Conservation (phyloP, 2,329 filamentous ascomycete genomes). For the Macrophomina tecta region DNA sequence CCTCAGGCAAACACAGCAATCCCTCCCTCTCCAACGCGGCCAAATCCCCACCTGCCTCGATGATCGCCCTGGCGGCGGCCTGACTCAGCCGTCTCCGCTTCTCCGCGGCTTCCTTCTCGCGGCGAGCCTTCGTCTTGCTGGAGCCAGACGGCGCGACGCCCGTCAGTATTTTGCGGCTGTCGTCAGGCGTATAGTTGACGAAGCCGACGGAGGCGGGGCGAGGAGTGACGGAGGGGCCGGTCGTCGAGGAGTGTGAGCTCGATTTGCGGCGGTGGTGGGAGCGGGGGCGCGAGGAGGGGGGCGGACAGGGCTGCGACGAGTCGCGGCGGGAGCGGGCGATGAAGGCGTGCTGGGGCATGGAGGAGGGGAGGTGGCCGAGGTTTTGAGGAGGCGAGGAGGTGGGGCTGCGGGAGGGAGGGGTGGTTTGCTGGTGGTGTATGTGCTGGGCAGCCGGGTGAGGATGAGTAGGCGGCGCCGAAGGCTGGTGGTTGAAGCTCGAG, state of each 20-base stretch:
- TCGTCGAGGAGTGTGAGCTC: constrained; percentile 23
- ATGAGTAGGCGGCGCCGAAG: background rate
- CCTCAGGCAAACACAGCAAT: constrained; percentile 35
- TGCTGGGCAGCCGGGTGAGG: constrained; percentile 13
- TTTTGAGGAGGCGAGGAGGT: constrained; percentile 9
- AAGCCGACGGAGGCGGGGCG: constrained; percentile 66
- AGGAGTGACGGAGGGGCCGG: constrained; percentile 35
- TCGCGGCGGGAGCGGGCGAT: constrained; percentile 11
- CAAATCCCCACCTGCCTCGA: constrained; percentile 72
- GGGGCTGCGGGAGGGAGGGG: constrained; percentile 25
- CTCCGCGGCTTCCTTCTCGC: constrained; percentile 87
- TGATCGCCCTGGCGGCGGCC: constrained; percentile 71
- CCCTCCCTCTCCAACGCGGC: constrained; percentile 51
- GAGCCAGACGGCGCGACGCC: constrained; percentile 92
- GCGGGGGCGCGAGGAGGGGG: constrained; percentile 6
- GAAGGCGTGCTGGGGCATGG: constrained; percentile 9
- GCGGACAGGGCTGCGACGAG: constrained; percentile 13
- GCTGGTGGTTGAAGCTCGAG: constrained; percentile 11
- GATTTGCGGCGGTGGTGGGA: constrained; percentile 27
- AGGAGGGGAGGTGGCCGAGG: background rate
- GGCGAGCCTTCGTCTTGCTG: constrained; percentile 90
- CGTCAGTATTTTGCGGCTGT: constrained; percentile 79
- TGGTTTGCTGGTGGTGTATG: constrained; percentile 10
- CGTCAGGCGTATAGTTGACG: constrained; percentile 86
- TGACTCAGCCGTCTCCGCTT: constrained; percentile 72